Evolutionary conservation across 176 grass and related monocot species (phyloP), one percentile per base, ranked within the genome.

Genomic region (Aegilops bicornis): DNA sequence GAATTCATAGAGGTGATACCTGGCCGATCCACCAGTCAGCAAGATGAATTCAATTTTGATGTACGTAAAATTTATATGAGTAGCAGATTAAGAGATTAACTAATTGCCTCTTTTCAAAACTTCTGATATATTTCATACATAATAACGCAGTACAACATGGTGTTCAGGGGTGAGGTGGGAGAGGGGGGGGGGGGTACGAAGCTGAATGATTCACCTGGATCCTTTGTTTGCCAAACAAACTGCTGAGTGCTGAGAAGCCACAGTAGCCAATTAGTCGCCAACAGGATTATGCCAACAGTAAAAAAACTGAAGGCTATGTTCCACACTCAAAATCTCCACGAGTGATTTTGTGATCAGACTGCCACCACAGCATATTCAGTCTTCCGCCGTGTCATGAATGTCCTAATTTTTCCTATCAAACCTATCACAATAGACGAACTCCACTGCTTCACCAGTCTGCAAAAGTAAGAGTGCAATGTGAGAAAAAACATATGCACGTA

Each of bases 161-260:
- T 52, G 15, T 52, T 52, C 48, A 52, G 1, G 15, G 48, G 47
- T 16, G 47, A 15, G 14, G 14, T 4, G 45, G 45, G 47, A 13
- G 45, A 0, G 45, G 45, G 42, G 42, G 42, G 42, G 45, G 12
- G 3, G 12, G 13, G 8, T 40, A 66, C 43, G 56, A 89, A 68
- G 45, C 6, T 76, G 15, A 7, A 76, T 67, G 68, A 29, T 66
- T 85, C 68, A 89, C 78, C 83, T 81, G 17, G 33, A 35, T 81
- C 35, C 10, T 13, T 16, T 89, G 27, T 72, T 85, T 39, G 27
- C 15, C 27, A 60, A 20, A 42, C 29, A 80, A 80, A 73, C 52
- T 83, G 35, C 6, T 22, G 54, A 61, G 69, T 43, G 82, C 10
- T 75, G 54, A 62, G 10, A 40, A 29, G 25, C 42, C 36, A 74